phyloP scores from a whole-genome alignment of 2,329 filamentous ascomycete species.

The Trichophyton equinum region DNA sequence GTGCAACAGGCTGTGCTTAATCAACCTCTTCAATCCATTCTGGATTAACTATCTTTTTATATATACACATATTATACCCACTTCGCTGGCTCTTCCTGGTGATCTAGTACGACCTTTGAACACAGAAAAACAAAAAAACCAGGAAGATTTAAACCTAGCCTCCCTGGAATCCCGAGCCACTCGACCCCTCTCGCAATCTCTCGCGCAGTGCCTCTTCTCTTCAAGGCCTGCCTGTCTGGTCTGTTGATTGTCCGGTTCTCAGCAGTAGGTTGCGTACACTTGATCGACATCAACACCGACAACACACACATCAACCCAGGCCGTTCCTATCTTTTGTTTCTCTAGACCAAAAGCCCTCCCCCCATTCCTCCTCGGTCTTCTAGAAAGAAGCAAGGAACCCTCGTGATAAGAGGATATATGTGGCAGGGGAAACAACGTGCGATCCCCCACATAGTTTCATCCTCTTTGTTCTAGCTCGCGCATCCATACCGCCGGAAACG shows the following conservation, averaged over 20 bases:
- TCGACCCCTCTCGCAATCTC: neutral
- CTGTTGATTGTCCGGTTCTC: neutral
- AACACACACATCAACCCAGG: neutral
- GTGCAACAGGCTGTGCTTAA: neutral
- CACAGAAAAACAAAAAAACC: neutral
- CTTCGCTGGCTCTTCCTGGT: neutral
- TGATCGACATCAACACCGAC: neutral
- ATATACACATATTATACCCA: neutral
- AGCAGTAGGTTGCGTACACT: neutral
- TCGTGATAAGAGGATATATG: neutral
- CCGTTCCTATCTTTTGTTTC: neutral
- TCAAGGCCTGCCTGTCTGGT: too few relatives aligned
- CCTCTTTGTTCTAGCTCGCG: neutral
- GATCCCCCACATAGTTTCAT: neutral
- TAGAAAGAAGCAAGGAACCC: neutral
- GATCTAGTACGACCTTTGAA: slow-evolving; percentile 1
- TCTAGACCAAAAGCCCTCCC: neutral
- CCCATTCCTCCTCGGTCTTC: neutral
- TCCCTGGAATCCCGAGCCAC: neutral
- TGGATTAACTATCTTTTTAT: neutral
- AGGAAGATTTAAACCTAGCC: neutral
- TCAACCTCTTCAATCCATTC: neutral
- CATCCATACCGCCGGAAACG: neutral
- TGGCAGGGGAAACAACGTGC: neutral
- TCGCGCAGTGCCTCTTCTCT: too few relatives aligned